phyloP scores from a whole-genome alignment of 371 early-diverging fungal species.

The Capillidium rhysosporum region DNA sequence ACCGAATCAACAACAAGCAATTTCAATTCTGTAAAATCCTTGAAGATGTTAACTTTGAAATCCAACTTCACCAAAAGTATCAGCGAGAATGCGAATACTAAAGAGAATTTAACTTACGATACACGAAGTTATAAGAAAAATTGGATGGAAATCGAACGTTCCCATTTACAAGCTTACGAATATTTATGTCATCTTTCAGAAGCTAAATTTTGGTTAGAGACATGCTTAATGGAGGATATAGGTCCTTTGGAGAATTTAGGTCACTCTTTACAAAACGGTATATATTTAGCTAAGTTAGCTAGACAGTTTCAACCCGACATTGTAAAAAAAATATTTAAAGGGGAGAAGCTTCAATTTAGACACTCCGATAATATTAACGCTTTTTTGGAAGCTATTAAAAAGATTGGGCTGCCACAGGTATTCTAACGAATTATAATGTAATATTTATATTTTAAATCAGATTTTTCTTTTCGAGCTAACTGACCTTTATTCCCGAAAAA shows the following conservation, averaged over 20 bases:
- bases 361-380: constrained; percentile 99
- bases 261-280: constrained; percentile 85
- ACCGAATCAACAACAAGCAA: not conserved
- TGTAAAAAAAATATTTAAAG: constrained; percentile 77
- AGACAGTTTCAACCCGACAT: constrained; percentile 64
- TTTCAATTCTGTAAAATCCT: too few species aligned
- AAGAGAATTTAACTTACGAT: constrained; percentile 8
- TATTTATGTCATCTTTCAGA: constrained; percentile 98
- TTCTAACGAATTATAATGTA: not conserved
- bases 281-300: constrained; percentile 83
- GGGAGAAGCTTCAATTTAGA: constrained; percentile 68
- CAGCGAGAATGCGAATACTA: too few species aligned
- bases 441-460: constrained; percentile 11
- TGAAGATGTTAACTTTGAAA: too few species aligned
- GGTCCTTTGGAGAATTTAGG: constrained; percentile 60
- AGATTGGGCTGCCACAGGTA: constrained; percentile 69
- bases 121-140: constrained; percentile 10
- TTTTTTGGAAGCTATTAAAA: constrained; percentile 63
- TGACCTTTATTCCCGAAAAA: constrained; percentile 98
- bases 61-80: too few species aligned
- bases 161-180: constrained; percentile 88
- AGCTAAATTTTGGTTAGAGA: constrained; percentile 98
- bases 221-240: constrained; percentile 64
- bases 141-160: constrained; percentile 94
- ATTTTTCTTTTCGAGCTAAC: constrained; percentile 96